phyloP scores from a whole-genome alignment of 2,329 filamentous ascomycete species.

The Fusarium foetens region DNA sequence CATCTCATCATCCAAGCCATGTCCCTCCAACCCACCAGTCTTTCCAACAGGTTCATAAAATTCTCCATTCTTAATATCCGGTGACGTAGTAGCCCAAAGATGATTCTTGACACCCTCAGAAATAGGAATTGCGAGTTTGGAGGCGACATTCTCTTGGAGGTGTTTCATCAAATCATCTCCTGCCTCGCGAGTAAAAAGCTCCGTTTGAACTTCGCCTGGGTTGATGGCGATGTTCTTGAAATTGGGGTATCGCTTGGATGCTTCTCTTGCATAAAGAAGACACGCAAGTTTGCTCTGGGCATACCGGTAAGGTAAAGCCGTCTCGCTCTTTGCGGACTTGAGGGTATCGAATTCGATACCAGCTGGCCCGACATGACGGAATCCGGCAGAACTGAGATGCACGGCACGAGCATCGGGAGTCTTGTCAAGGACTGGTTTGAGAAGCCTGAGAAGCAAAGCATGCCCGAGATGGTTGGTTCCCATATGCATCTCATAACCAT shows the following conservation, averaged over 20 bases:
- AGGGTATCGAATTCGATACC: conserved; percentile 1
- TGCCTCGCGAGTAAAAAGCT: not conserved
- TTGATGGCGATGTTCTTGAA: conserved; percentile 15
- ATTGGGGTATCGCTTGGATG: not conserved
- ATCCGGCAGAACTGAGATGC: not conserved
- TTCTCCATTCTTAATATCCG: not conserved
- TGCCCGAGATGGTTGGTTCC: conserved; percentile 10
- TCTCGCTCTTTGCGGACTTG: not conserved
- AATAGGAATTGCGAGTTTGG: rapidly evolving
- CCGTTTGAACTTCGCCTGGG: not conserved
- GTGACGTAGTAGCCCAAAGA: not conserved
- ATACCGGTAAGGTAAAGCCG: not conserved
- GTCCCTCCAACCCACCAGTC: not conserved
- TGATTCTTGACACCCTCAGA: not conserved
- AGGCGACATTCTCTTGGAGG: not conserved
- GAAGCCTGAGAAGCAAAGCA: not conserved
- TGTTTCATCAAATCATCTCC: conserved; percentile 10
- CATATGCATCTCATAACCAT: conserved; percentile 14
- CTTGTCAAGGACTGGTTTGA: not conserved
- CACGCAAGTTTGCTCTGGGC: not conserved
- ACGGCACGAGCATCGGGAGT: not conserved
- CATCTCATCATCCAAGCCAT: not conserved
- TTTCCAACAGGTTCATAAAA: conserved; percentile 18
- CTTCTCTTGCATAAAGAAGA: not conserved
- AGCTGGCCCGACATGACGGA: not conserved